Percentiles rank a stretch among this genome's conserved stretches.
These are phyloP conservation scores for Cryptococcus sp. DNA, from an alignment of 1,284 basidiomycete species.

Conservation along the genomic window DNA sequence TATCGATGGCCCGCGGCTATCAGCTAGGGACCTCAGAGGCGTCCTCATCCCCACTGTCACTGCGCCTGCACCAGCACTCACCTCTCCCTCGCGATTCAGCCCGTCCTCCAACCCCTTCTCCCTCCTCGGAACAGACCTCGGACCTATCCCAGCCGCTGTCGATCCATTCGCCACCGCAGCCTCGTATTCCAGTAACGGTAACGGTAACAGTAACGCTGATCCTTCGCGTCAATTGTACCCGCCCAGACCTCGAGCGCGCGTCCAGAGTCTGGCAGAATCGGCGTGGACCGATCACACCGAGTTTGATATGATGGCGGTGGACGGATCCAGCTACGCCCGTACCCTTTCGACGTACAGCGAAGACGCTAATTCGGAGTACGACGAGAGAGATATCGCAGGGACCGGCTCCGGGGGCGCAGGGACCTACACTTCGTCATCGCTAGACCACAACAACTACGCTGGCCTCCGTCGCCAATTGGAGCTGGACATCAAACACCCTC, in stretches of 20 bases:
- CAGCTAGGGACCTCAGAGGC: too few relatives aligned
- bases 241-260: not conserved
- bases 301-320: constrained; percentile 37
- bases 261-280: constrained; percentile 7
- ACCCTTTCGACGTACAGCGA: constrained; percentile 34
- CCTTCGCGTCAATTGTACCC: too few relatives aligned
- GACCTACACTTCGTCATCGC: not conserved
- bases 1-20: too few relatives aligned
- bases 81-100: too few relatives aligned
- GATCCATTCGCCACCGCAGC: not conserved
- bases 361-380: constrained; percentile 19
- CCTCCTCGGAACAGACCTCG: too few relatives aligned
- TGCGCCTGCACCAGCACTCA: too few relatives aligned
- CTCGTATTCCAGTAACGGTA: too few relatives aligned
- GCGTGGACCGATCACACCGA: constrained; percentile 40
- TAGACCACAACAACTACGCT: not conserved
- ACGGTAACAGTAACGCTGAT: too few relatives aligned
- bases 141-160: too few relatives aligned
- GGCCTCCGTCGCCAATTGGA: not conserved
- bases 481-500: not conserved
- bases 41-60: too few relatives aligned
- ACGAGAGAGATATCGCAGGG: constrained; percentile 14
- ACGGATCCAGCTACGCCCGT: constrained; percentile 36
- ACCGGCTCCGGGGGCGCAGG: not conserved
- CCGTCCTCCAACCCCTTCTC: too few relatives aligned